Evolutionary conservation across 2,329 filamentous ascomycete genomes (phyloP), one percentile per base, ranked within the genome.

Genomic region (Sclerotinia borealis): DNA sequence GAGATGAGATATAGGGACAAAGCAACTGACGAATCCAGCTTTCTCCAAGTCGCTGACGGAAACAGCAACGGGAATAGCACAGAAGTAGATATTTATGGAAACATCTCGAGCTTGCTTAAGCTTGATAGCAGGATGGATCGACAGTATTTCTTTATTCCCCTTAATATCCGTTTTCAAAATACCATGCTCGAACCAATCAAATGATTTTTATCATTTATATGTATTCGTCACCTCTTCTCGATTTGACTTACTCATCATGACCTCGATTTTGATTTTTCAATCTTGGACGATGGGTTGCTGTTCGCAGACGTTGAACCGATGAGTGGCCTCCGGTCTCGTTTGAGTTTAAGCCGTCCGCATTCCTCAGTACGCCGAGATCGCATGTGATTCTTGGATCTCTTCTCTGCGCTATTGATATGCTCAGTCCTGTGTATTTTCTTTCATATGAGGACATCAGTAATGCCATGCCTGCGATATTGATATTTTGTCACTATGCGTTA

Each of bases 321-420:
- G 4, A 51, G 29, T 13, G 48, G 29, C 8, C 47, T 34, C 54
- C n/a, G 41, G 19, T 45, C 39, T 58, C 39, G 29, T 22, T 58
- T 45, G 45, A 56, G 29, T 22, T 58, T 45, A 58, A 56, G 29
- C n/a, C 27, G 19, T 17, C 39, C 37, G 54, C 54, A 58, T 58
- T 58, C 39, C n/a, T 58, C n/a, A 25, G 29, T 10, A 34, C 34
- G 13, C 54, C 39, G 27, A 58, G 29, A 31, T 25, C 29, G 52
- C 25, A 58, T 58, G 19, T 19, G n/a, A 45, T 19, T 25, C n/a
- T 58, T 29, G 39, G 29, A 10, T 11, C 11, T 22, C n/a, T n/a
- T n/a, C n/a, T 17, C 27, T 13, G 8, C 27, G 17, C 4, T 11
- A 9, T 27, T 11, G 10, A n/a, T n/a, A n/a, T 22, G n/a, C 3